These are phyloP conservation scores for Daldinia childiae DNA, from an alignment of 495 filamentous ascomycete species.

Conservation along the genomic window DNA sequence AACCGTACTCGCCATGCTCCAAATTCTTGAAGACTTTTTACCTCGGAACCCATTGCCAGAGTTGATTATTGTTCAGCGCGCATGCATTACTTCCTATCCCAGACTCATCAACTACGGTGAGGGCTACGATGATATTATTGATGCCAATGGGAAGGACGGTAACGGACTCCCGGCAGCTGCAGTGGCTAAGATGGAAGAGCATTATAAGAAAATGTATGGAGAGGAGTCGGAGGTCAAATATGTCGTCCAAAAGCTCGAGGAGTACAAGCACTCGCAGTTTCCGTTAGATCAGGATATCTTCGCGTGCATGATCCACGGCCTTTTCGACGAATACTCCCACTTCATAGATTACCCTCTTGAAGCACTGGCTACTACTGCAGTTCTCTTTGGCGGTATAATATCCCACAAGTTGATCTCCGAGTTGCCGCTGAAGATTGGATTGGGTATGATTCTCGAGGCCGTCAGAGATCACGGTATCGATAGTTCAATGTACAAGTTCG, in stretches of 20 bases:
- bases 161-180: constrained; percentile 81
- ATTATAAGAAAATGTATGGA: constrained; percentile 96
- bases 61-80: constrained; percentile 73
- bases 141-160: constrained; percentile 79
- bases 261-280: constrained; percentile 85
- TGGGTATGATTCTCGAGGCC: constrained; percentile 96
- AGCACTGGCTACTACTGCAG: constrained; percentile 91
- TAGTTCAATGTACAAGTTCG: constrained; percentile 96
- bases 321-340: constrained; percentile 97
- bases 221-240: constrained; percentile 81
- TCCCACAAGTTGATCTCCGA: constrained; percentile 88
- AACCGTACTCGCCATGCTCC: constrained; percentile 83
- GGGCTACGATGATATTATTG: constrained; percentile 87
- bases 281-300: constrained; percentile 91
- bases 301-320: constrained; percentile 96
- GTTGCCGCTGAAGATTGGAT: constrained; percentile 87
- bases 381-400: constrained; percentile 97
- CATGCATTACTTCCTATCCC: constrained; percentile 93
- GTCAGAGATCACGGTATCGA: constrained; percentile 83
- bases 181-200: constrained; percentile 91
- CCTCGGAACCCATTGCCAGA: constrained; percentile 59
- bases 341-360: constrained; percentile 94
- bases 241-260: constrained; percentile 80
- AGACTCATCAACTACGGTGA: constrained; percentile 95
- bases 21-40: constrained; percentile 74